Evolutionary conservation across 352 stramenopile genomes (phyloP), one percentile per base, ranked within the genome.

Genomic region (Hyaloperonospora brassicae): DNA sequence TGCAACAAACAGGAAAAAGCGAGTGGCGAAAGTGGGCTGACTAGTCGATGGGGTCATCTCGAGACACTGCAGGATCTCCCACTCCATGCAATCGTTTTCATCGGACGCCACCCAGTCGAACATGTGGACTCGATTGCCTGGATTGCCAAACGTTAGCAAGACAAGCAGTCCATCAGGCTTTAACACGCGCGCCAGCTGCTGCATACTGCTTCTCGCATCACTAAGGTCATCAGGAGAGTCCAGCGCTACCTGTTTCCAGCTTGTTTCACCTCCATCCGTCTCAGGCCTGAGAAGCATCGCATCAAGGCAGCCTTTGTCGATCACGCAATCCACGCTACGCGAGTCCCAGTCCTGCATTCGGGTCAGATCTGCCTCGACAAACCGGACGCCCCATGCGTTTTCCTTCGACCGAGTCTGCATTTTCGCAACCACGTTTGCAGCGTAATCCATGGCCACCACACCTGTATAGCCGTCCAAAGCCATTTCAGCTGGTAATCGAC

Each of bases 241-340:
- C 1, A 57, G 41, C 1, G 65, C 53, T 13, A 83, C 56, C 1
- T 62, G 47, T 38, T 78, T 78, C 73, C 70, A 83, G 38, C 68
- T 72, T 24, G 68, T 71, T 23, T 67, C 69, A 9, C 55, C 51
- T 5, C 66, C 59, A 21, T 75, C 61, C 1, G 73, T 83, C 57
- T 83, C 73, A 9, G 64, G 70, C 46, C 68, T 68, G 31, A 83
- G 58, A 17, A 83, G 47, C 73, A 83, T 84, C 14, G 70, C 73
- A 57, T 84, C 73, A 21, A 84, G 50, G 51, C 73, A 80, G 13
- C 73, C 73, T 51, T 84, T 84, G 51, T 84, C 70, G 13, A 83
- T 59, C 50, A 83, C 70, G 34, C 70, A 76, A 48, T 79, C 68
- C 6, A 83, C 48, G 0, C 62, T 72, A 17, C 36, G 54, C 11